Conservation (phyloP, 169 alveolate species). For the Besnoitia besnoiti region DNA sequence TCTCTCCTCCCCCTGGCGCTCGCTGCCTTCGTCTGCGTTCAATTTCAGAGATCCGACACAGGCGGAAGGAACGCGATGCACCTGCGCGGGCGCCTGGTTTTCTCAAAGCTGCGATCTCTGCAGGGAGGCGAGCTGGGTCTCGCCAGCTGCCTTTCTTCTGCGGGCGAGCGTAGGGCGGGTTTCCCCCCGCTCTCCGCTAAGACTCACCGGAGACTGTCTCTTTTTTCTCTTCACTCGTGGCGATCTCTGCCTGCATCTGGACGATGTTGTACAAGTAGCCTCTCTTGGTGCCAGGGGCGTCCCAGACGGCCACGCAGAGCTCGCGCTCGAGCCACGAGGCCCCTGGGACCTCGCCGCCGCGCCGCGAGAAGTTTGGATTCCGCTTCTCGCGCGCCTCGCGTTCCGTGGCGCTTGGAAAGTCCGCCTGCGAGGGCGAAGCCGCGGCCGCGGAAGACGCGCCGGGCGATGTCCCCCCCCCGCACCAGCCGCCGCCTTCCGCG, state of each 20-base stretch:
- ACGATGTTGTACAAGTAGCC: constrained; percentile 48
- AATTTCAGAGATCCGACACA: no score
- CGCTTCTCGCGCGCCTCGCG: neutral
- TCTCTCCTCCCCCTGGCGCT: no score
- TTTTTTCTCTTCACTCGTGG: constrained; percentile 25
- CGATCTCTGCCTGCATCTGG: neutral
- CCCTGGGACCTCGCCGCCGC: neutral
- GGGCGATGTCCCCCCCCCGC: no score
- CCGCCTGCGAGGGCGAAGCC: no score
- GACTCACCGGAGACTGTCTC: constrained; percentile 4
- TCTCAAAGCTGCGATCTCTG: no score
- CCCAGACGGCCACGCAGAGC: constrained; percentile 56
- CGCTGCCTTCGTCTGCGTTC: no score
- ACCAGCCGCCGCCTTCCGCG: neutral
- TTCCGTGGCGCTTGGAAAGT: neutral
- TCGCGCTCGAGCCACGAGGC: constrained; percentile 15
- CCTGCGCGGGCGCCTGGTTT: no score
- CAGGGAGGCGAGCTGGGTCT: no score
- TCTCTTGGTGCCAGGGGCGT: neutral
- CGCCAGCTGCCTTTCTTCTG: no score
- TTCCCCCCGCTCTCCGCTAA: neutral
- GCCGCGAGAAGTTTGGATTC: neutral
- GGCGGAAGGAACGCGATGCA: no score
- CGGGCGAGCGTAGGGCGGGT: neutral
- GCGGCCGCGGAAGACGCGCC: no score